Percentiles rank a stretch among this genome's conserved stretches.
These are phyloP conservation scores for Cladophialophora immunda DNA, from an alignment of 2,329 filamentous ascomycete species.

Conservation along the genomic window DNA sequence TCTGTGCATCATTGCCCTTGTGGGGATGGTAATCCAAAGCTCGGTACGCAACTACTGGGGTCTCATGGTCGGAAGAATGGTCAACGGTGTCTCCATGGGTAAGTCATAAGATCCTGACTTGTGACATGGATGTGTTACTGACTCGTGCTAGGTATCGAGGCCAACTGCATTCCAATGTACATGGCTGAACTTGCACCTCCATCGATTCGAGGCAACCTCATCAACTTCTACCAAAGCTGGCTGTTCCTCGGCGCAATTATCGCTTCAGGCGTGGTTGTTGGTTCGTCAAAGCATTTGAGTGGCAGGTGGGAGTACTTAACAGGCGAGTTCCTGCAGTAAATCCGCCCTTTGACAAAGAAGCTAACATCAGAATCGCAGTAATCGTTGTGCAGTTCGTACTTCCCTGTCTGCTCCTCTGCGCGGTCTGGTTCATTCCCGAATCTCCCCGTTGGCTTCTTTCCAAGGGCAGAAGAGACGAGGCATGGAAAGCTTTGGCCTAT, in stretches of 20 bases:
- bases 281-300: slow-evolving; percentile 1
- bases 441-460: slow-evolving; percentile 47
- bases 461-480: slow-evolving; percentile 2
- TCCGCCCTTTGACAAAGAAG: neutral
- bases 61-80: slow-evolving; percentile 41
- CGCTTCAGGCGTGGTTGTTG: slow-evolving; percentile 3
- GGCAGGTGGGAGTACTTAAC: slow-evolving; percentile 5
- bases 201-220: slow-evolving; percentile 59
- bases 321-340: neutral
- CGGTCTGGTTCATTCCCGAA: slow-evolving; percentile 45
- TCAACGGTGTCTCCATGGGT: slow-evolving; percentile 39
- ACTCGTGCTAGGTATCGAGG: slow-evolving; percentile 26
- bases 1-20: slow-evolving; percentile 21
- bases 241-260: slow-evolving; percentile 1
- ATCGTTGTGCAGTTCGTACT: slow-evolving; percentile 1
- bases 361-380: neutral
- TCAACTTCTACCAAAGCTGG: slow-evolving; percentile 13
- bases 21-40: slow-evolving; percentile 35
- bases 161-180: slow-evolving; percentile 64
- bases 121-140: neutral
- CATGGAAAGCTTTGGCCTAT: slow-evolving; percentile 8
- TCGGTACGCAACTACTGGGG: slow-evolving; percentile 40
- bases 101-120: neutral
- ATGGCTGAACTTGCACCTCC: slow-evolving; percentile 70
- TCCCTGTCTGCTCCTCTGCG: slow-evolving; percentile 2